Conservation (phyloP, 495 filamentous ascomycete species). For the Lasiosphaeria hispida region DNA sequence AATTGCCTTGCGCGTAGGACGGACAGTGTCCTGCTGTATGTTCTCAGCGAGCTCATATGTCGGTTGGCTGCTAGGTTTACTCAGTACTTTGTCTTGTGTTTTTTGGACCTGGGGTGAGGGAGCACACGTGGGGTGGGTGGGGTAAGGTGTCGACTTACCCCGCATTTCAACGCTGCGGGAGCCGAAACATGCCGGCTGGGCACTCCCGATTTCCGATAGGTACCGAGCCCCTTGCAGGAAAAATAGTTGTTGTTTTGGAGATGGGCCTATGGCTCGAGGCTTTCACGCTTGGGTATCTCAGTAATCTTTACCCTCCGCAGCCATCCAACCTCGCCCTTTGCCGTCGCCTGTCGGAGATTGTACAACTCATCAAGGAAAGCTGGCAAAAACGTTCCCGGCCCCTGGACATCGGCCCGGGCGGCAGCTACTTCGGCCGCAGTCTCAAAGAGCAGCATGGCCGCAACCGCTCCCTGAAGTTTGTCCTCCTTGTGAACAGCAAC, state of each 20-base stretch:
- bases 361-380: constrained; percentile 75
- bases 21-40: too few relatives aligned
- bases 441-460: constrained; percentile 76
- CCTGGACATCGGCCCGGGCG: constrained; percentile 57
- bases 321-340: constrained; percentile 51
- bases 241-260: too few relatives aligned
- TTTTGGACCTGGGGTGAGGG: too few relatives aligned
- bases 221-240: too few relatives aligned
- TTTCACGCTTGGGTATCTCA: background rate
- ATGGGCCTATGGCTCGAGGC: too few relatives aligned
- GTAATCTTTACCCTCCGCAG: constrained; percentile 54
- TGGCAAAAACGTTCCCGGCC: constrained; percentile 85
- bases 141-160: constrained; percentile 15
- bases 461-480: constrained; percentile 62
- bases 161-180: constrained; percentile 13
- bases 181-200: background rate
- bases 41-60: too few relatives aligned
- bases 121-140: constrained; percentile 3
- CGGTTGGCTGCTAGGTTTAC: too few relatives aligned
- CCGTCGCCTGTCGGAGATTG: constrained; percentile 49
- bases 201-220: too few relatives aligned
- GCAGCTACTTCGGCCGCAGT: constrained; percentile 80
- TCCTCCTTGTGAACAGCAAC: constrained; percentile 59
- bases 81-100: too few relatives aligned
- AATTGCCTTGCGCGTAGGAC: too few relatives aligned